Base-by-base conservation (phyloP, 2,329 filamentous ascomycete genomes). In the Botryosphaeria dothidea region DNA sequence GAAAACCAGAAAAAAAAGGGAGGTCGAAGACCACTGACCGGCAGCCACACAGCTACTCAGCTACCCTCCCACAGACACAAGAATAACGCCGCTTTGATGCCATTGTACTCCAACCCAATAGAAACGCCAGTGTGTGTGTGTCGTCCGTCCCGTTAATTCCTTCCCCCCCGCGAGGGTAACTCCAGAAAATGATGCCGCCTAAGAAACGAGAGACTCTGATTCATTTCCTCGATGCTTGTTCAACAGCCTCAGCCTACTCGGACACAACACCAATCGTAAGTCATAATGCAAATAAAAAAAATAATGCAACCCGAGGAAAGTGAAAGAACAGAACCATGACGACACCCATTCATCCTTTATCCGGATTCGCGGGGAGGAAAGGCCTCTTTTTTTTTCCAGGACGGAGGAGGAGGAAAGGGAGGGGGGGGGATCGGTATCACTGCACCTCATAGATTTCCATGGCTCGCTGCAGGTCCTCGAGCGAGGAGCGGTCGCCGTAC, bases 401-500 rank as follows among this genome's bases (percentile, higher is more conserved):
- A n/a, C 34, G 17, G 49, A 11, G 48, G 19, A 27, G 45, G 21
- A 27, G 21, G 19, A 25, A 8, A 49, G 46, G 46, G 11, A 17
- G 51, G 51, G 23, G 29, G n/a, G 23, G 4, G 36, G 21, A 29
- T 34, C n/a, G 52, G 54, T 9, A 46, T 60, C 56, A 60, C 56
- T 60, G 56, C 31, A 65, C 63, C 63, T 65, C 63, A 23, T 65
- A 65, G 45, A 65, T 34, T 52, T 60, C 63, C 54, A 65, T 65
- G 45, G 63, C 63, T 8, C 57, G 57, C 41, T 65, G 63, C 34
- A 65, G 31, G 46, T 65, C 63, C 45, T 65, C 63, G 45, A 65
- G 54, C 43, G 54, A 60, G 11, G 36, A 43, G 45, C 63, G 63
- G 36, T 60, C 34, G 63, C 56, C 63, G 46, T 65, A 65, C 13